Base-by-base conservation (phyloP, 108 stramenopile species). In the Thalassiosira profunda region DNA sequence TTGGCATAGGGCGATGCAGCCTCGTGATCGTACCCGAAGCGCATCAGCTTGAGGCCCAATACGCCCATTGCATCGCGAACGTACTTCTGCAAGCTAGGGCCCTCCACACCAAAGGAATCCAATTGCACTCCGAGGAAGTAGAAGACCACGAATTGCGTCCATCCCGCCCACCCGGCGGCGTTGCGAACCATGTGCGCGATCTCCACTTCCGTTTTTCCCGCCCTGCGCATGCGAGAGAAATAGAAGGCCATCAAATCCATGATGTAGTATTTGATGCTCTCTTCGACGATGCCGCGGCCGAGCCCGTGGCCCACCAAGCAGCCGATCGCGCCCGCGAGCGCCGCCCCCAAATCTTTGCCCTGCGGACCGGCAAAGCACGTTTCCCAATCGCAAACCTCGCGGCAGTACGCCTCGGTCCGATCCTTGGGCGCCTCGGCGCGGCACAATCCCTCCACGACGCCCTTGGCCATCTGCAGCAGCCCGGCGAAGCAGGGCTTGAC, bases 21-120 rank as follows among this genome's bases (percentile, higher is more conserved):
- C 4, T 60, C 59, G 0, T 23, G 29, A 33, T 62, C 69, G 21
- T 45, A 70, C 18, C 24, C 18, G 26, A 60, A 48, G 17, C 53
- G 69, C 69, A 70, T 51, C 5, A 70, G 26, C 40, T 61, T 70
- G 59, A 61, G 25, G 35, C 69, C 69, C 24, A 70, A 33, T 14
- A 70, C 38, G 5, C 69, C 69, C 12, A 49, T 12, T 2, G 69
- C 12, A 30, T 69, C 67, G 10, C 36, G 18, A 38, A 59, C 20
- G 15, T 54, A 21, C 17, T 69, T 25, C 35, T 69, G 26, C 5
- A 24, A 18, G 4, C 17, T 26, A 24, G 15, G 41, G 8, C n/a
- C 15, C 9, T 60, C 59, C 15, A 60, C 29, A 24, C 40, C 40
- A 8, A 60, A 25, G 3, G 24, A 29, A 23, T 60, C 59, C 1